Conservation (phyloP, 371 early-diverging fungal genomes). For the Apophysomyces trapeziformis region DNA sequence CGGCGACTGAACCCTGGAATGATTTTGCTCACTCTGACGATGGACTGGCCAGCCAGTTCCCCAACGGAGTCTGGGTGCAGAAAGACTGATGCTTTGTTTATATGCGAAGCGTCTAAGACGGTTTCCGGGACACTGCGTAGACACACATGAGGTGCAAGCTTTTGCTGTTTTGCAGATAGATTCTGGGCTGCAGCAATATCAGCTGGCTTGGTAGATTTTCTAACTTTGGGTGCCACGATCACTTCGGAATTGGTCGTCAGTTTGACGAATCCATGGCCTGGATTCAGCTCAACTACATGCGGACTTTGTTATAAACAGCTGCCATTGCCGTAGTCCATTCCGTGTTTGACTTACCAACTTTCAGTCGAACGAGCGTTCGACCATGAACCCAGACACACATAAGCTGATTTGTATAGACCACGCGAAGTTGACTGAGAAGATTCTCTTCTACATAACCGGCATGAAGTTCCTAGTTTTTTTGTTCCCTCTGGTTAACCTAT, state of each 20-base stretch:
- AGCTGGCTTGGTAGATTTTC: conserved; percentile 24
- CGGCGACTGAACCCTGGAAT: conserved; percentile 27
- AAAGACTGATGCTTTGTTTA: conserved; percentile 8
- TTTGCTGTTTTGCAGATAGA: conserved; percentile 19
- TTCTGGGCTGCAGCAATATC: conserved; percentile 21
- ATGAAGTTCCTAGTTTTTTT: conserved; percentile 67
- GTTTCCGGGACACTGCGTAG: conserved; percentile 25
- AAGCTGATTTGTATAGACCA: conserved; percentile 68
- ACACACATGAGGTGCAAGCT: conserved; percentile 28
- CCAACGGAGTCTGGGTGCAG: conserved; percentile 33
- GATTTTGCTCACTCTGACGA: conserved; percentile 31
- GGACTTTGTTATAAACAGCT: no score
- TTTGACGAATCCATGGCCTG: conserved; percentile 58
- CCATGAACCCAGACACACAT: conserved; percentile 79
- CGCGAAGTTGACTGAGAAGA: conserved; percentile 76
- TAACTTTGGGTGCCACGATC: conserved; percentile 81
- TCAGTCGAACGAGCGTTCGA: conserved; percentile 59
- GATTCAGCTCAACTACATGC: conserved; percentile 61
- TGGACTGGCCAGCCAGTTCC: conserved; percentile 15
- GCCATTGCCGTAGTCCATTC: no score
- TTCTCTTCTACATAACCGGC: conserved; percentile 83
- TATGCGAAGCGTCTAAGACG: not conserved
- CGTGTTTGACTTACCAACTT: conserved; percentile 51
- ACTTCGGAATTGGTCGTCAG: conserved; percentile 75
- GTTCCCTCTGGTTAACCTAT: not conserved